Base-by-base conservation (phyloP, 352 stramenopile genomes). In the Phytopythium sindhum region DNA sequence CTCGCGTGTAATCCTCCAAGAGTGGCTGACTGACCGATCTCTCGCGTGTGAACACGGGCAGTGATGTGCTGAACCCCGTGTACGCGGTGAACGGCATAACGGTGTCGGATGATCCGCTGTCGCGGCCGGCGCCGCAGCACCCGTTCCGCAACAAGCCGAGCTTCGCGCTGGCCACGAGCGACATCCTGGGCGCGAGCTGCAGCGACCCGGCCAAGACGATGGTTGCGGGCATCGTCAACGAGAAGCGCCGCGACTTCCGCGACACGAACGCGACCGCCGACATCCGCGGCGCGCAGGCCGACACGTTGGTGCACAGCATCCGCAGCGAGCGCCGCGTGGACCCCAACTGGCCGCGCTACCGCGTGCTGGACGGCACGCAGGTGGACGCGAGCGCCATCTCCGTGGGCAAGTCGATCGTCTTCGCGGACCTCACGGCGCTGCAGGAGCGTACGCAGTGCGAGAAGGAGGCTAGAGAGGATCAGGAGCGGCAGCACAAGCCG, bases 31-130 rank as follows among this genome's bases (percentile, higher is more conserved):
- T 53, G 42, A 50, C 21, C n/a, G 21, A 26, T 50, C 11, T 28
- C 12, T 33, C 26, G 45, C 10, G n/a, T 41, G 15, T 33, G 29
- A 41, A 58, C 21, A 19, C 37, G 62, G 9, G 17, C 53, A 93
- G 80, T 6, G 79, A 93, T 50, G 75, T 88, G n/a, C 47, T 93
- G 29, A 85, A 90, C 61, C 84, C 84, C 2, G 73, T 88, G n/a
- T 90, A 91, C 65, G 83, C 65, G 1, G 68, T 93, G n/a, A 84
- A 93, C 33, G 81, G 84, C 57, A 79, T 81, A 65, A 89, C 68
- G 5, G 64, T 69, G 44, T 42, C 70, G 33, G 80, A 90, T 60
- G 84, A 93, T 33, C 66, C 69, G 31, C 70, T 84, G 19, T 75
- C 74, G 50, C 80, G 72, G 2, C 74, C 84, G 17, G 72, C 74